Base-by-base conservation (phyloP, 2,329 filamentous ascomycete genomes). In the Sphaerulina vaccinii region DNA sequence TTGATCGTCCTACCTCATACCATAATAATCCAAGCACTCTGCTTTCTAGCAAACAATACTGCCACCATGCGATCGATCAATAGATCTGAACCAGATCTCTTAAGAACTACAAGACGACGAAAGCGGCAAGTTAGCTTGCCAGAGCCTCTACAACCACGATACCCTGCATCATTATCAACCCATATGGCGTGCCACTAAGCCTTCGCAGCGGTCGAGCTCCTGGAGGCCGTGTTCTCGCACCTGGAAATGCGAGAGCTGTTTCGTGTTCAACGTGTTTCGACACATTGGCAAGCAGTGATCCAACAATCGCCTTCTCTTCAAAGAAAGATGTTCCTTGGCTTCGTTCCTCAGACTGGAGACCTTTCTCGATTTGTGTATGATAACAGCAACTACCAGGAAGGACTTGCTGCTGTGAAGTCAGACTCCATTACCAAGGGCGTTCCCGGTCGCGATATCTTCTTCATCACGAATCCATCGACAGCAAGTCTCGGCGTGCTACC, bases 201-300 rank as follows among this genome's bases (percentile, higher is more conserved):
- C 9, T 53, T 49, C 24, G 38, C 32, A 8, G 18, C 36, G 2
- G 52, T 44, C 13, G 56, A 59, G 32, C 46, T 57, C n/a, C 51
- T 57, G 1, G 56, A 57, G 32, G 41, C 27, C 40, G 42, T 57
- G 18, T 35, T 59, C 7, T 38, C 48, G 15, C 36, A 54, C 15
- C 42, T 55, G 11, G 47, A 49, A 7, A 52, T 57, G 49, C 42
- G 29, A 22, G 49, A 57, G 13, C 48, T 59, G 10, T 27, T 57
- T 13, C 51, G 44, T 2, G 11, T 43, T 32, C 44, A 52, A 37
- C 36, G 51, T 19, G 51, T 59, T 4, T 59, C 40, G 29, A 21
- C 11, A n/a, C 41, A 43, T 10, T 57, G 54, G 56, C 51, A 29
- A 22, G 29, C 49, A 21, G 45, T 55, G 5, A 50, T 53, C 32